These are phyloP conservation scores for Saturnispora sanitii DNA, from an alignment of 805 yeast genomes.

Conservation along the genomic window DNA sequence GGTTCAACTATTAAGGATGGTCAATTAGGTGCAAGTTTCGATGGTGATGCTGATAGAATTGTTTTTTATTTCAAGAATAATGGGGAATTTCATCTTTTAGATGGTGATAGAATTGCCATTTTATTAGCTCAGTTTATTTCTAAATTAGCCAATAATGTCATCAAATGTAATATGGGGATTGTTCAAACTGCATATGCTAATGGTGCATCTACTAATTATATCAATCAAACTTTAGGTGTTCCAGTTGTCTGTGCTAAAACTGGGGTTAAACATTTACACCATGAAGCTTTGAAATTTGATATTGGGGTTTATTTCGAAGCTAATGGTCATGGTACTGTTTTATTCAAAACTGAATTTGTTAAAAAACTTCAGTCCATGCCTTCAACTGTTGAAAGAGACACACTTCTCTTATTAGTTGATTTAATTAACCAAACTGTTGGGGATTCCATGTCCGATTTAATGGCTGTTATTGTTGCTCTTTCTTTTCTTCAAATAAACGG, in stretches of 20 bases:
- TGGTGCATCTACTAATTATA: constrained; percentile 75
- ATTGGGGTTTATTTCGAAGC: constrained; percentile 96
- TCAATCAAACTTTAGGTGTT: constrained; percentile 47
- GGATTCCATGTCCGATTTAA: constrained; percentile 88
- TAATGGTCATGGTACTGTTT: constrained; percentile 97
- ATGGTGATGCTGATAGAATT: constrained; percentile 95
- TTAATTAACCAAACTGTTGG: constrained; percentile 97
- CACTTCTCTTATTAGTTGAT: constrained; percentile 51
- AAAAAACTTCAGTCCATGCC: constrained; percentile 31
- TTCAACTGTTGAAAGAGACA: constrained; percentile 31
- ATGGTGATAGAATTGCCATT: constrained; percentile 91
- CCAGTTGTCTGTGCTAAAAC: constrained; percentile 89
- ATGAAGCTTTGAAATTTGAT: constrained; percentile 76
- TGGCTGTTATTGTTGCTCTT: constrained; percentile 64
- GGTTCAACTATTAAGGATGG: constrained; percentile 26
- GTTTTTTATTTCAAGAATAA: constrained; percentile 49
- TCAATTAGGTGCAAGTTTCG: constrained; percentile 70
- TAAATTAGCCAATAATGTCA: constrained; percentile 31
- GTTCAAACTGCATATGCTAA: constrained; percentile 98
- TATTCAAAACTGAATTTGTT: constrained; percentile 52
- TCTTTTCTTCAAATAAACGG: constrained; percentile 39
- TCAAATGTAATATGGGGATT: constrained; percentile 48
- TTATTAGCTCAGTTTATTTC: constrained; percentile 61
- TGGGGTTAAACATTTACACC: constrained; percentile 95
- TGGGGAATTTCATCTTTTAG: constrained; percentile 48